A percentile compares a stretch with the other conserved stretches of the same genome.
These are phyloP conservation scores for Talinum fruticosum DNA, from an alignment of 148 eudicot genomes.

Conservation along the genomic window DNA sequence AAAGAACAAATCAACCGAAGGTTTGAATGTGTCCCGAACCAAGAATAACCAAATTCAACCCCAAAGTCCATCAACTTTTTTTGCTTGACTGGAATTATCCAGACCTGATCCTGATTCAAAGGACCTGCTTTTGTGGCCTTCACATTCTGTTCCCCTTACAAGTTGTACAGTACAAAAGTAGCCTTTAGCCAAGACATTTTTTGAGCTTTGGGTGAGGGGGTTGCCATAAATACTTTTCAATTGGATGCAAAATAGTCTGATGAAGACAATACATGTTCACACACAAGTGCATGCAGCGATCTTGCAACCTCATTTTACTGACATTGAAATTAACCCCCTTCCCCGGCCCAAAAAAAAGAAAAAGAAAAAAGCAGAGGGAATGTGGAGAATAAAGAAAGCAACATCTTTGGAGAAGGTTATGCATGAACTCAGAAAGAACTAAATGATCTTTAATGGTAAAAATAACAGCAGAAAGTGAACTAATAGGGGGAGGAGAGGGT, in stretches of 20 bases:
- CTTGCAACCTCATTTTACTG: neutral
- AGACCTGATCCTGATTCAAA: neutral
- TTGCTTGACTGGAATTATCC: neutral
- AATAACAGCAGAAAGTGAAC: neutral
- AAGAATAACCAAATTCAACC: neutral
- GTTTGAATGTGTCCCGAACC: neutral
- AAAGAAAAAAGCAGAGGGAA: neutral
- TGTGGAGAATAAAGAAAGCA: neutral
- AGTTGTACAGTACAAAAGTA: neutral
- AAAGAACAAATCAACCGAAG: neutral
- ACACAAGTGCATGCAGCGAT: neutral
- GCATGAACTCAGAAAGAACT: neutral
- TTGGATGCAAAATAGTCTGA: neutral
- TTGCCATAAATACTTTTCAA: neutral
- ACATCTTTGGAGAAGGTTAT: neutral
- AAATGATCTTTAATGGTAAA: neutral
- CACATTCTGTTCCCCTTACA: neutral
- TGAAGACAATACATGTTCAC: neutral
- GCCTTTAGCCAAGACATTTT: neutral
- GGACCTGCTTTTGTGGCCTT: neutral
- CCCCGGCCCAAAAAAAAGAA: neutral
- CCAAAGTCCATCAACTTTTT: neutral
- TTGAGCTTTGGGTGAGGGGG: neutral
- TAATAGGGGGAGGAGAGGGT: neutral
- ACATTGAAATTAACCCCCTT: neutral